Evolutionary conservation across 169 alveolate species (phyloP).

Genomic region (Cryptosporidium andersoni): DNA sequence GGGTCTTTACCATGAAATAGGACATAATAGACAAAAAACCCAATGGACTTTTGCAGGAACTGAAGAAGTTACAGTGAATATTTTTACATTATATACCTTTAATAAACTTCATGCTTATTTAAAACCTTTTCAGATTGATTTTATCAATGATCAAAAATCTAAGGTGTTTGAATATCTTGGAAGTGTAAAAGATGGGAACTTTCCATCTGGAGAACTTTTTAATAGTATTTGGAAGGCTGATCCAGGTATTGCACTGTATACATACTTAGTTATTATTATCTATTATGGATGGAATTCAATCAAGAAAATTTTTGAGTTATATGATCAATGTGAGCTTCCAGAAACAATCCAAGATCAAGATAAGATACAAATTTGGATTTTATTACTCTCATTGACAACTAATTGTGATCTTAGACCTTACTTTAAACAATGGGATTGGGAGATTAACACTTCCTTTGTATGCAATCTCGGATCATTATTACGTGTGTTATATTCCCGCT

Average conservation of each 20-base stretch:
- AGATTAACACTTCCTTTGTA: too few relatives aligned
- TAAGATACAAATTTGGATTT: constrained; percentile 40
- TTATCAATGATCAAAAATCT: constrained; percentile 19
- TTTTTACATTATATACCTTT: constrained; percentile 43
- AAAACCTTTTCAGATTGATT: constrained; percentile 28
- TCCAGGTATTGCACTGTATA: constrained; percentile 53
- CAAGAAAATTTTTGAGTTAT: constrained; percentile 21
- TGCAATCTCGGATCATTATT: too few relatives aligned
- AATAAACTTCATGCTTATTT: constrained; percentile 20
- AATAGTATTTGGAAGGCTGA: constrained; percentile 19
- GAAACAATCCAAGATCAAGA: not conserved
- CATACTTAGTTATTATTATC: constrained; percentile 17
- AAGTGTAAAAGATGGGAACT: not conserved
- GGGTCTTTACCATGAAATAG: constrained; percentile 68
- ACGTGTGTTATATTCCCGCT: too few relatives aligned
- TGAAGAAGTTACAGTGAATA: constrained; percentile 63
- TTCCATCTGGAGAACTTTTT: not conserved
- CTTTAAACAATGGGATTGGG: constrained; percentile 65
- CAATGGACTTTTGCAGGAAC: constrained; percentile 66
- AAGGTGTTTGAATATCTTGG: constrained; percentile 27
- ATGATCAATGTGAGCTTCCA: constrained; percentile 1
- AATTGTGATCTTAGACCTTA: constrained; percentile 8
- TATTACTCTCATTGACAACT: constrained; percentile 32
- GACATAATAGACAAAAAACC: constrained; percentile 51
- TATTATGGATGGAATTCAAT: constrained; percentile 42